These are phyloP conservation scores for Clonostachys rhizophaga DNA, from an alignment of 2,329 filamentous ascomycete species.

Conservation along the genomic window DNA sequence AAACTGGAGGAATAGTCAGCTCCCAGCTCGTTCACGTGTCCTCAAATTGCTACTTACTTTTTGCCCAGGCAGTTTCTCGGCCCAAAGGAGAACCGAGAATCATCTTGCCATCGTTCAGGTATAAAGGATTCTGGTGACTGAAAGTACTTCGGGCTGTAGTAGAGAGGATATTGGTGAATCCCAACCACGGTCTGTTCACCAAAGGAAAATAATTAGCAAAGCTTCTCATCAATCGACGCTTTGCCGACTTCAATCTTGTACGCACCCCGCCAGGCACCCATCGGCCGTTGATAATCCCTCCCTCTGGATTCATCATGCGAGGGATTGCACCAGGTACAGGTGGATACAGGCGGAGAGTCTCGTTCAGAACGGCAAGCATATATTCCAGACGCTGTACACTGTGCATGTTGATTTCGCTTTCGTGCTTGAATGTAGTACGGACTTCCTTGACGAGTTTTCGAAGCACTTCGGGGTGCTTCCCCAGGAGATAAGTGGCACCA, in stretches of 20 bases:
- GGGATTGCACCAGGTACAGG: constrained; percentile 7
- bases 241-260: not conserved
- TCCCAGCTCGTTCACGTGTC: too few relatives aligned
- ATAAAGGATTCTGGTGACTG: constrained; percentile 20
- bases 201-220: not conserved
- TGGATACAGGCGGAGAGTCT: constrained; percentile 30
- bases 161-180: constrained; percentile 22
- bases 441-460: not conserved
- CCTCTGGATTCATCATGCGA: constrained; percentile 4
- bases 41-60: constrained; percentile 7
- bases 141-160: constrained; percentile 23
- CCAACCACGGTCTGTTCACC: constrained; percentile 20
- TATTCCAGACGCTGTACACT: constrained; percentile 24
- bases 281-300: not conserved
- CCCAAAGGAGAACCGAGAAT: constrained; percentile 12
- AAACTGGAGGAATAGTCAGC: constrained; percentile 16
- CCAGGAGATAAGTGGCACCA: not conserved
- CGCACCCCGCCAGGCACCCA: not conserved
- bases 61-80: constrained; percentile 22
- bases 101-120: constrained; percentile 27
- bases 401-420: constrained; percentile 21
- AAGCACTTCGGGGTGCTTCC: not conserved
- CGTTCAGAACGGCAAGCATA: constrained; percentile 29
- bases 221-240: not conserved
- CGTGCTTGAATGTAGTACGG: not conserved